Conservation (phyloP, 176 grass and related monocot genomes). For the Typha latifolia region DNA sequence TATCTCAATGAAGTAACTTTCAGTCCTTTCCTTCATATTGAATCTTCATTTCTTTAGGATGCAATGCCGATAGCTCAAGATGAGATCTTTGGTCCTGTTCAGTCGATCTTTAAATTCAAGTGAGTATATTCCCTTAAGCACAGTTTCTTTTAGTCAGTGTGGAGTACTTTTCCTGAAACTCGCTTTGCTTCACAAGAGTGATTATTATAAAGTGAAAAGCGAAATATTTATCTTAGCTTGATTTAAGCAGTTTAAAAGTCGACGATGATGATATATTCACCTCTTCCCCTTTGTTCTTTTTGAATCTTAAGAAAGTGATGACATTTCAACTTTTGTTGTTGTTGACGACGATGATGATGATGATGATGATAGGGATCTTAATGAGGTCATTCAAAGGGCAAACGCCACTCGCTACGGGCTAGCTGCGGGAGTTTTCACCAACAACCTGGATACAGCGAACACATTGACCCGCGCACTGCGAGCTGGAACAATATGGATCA, state of each 20-base stretch:
- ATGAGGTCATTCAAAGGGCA: slow-evolving; percentile 64
- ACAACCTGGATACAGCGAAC: slow-evolving; percentile 64
- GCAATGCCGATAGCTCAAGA: slow-evolving; percentile 71
- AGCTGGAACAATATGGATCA: slow-evolving; percentile 72
- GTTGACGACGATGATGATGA: no score
- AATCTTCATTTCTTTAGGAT: slow-evolving; percentile 30
- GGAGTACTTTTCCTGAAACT: no score
- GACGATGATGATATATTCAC: no score
- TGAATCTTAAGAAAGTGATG: no score
- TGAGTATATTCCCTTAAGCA: slow-evolving; percentile 6
- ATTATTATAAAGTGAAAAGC: no score
- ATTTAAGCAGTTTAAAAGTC: no score
- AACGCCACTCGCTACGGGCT: slow-evolving; percentile 51
- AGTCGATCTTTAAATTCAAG: slow-evolving; percentile 95
- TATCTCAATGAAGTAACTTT: background rate
- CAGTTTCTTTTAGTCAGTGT: no score
- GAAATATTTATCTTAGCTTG: no score
- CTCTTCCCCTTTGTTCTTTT: no score
- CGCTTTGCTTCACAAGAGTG: no score
- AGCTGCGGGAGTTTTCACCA: slow-evolving; percentile 84
- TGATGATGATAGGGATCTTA: slow-evolving; percentile 46
- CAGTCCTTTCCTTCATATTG: background rate
- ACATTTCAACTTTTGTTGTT: no score
- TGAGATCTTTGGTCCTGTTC: slow-evolving; percentile 92
- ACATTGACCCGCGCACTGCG: slow-evolving; percentile 47